Base-by-base conservation (phyloP, 306 rosid species). In the Hippophae gyantsensis region DNA sequence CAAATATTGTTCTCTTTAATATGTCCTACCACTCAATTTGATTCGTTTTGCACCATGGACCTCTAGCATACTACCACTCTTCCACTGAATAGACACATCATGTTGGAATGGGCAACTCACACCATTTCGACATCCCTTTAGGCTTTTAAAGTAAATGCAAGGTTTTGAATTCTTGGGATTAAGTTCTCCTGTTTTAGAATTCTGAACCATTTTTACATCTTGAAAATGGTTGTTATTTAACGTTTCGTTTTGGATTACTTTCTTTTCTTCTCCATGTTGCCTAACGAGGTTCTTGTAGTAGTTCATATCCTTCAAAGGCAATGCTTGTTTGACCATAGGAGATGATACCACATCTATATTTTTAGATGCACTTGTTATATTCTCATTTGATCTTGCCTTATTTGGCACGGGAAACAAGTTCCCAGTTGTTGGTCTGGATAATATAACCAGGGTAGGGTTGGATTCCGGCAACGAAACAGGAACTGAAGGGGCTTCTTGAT, bases 71-170 rank as follows among this genome's bases (percentile, higher is more conserved):
- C 61, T 65, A 43, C 76, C 69, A 40, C 69, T 48, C 0, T 59
- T 72, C 66, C 65, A 60, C n/a, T 65, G 67, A 18, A n/a, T 12
- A 10, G 80, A 12, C 54, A 42, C 26, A 10, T 82, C 88, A 40
- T 90, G 97, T 60, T 45, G 67, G 74, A 11, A 86, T 48, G 73
- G 74, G 67, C 95, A 90, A 61, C 61, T 65, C 11, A 12, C 42
- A 45, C 95, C 97, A 14, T 84, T 80, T 55, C 88, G 68, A 60
- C 95, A 90, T 10, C 97, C 97, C 45, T 65, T 84, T 6, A 75
- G 13, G 68, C 78, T 71, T 8, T 81, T 82, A 68, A 78, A 90
- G 71, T 63, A 90, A 13, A 67, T 58, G 83, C 97, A 86, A 6
- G 73, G 80, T 81, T 71, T 86, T 54, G 48, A 54, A 45, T 25